Base-by-base conservation (phyloP, 257 asterid species). In the Scutellaria baicalensis region DNA sequence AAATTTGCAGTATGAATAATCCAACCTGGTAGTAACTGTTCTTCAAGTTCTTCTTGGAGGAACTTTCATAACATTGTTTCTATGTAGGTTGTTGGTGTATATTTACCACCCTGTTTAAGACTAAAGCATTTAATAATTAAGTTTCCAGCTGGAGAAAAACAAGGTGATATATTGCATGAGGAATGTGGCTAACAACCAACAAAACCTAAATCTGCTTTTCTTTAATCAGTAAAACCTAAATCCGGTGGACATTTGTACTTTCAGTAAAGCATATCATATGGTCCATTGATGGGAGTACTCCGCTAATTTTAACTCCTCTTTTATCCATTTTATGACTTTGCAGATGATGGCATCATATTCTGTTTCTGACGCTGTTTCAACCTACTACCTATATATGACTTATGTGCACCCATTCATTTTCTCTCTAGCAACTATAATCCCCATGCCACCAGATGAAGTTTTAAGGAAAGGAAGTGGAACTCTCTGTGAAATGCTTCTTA, bases 321-420 rank as follows among this genome's bases (percentile, higher is more conserved):
- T 47, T 16, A 11, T 39, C 33, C 70, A 20, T 76, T 78, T 71
- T 67, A 47, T 87, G 75, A 49, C 72, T 69, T 80, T 79, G 81
- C 91, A 93, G 99, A 93, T 89, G 97, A 91, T 93, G 98, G 97
- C 99, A 72, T 93, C 99, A n/a, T 93, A 93, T 83, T 93, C 99
- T 42, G 99, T 93, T 75, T 93, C 97, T 74, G 97, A 93, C 82
- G 99, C 99, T 86, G 99, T 93, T 75, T 77, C 99, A 69, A 93
- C 99, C 59, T 93, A 93, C 80, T 93, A 89, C 83, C 90, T 93
- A 78, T 93, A 93, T 77, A 91, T 93, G 97, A 91, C 96, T 52
- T 93, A 93, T 59, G 96, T 93, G 63, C 99, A 93, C 82, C 97
- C 99, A 47, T 93, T 93, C 82, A 93, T 93, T 76, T 93, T 93